A percentile compares a stretch with the other conserved stretches of the same genome.
phyloP scores from a whole-genome alignment of 2,329 filamentous ascomycete species.

The Aspergillus sp. region DNA sequence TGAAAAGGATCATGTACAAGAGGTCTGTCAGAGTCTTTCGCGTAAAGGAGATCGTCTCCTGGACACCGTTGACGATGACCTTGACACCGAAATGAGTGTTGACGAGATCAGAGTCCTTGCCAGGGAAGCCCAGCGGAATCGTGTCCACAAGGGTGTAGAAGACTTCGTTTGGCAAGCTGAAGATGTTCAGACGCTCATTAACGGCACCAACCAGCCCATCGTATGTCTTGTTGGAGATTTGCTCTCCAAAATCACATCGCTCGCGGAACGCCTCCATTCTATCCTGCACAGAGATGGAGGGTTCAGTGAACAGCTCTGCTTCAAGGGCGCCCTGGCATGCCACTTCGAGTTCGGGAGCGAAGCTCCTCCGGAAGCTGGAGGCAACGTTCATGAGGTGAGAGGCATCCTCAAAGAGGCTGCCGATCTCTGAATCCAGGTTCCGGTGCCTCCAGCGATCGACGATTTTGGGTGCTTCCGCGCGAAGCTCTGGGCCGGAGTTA shows the following conservation, averaged over 20 bases:
- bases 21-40: constrained; percentile 78
- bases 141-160: constrained; percentile 56
- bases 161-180: constrained; percentile 50
- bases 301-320: constrained; percentile 73
- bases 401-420: constrained; percentile 56
- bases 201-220: constrained; percentile 68
- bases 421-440: constrained; percentile 49
- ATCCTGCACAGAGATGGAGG: constrained; percentile 68
- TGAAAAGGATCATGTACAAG: constrained; percentile 78
- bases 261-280: constrained; percentile 78
- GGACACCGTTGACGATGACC: constrained; percentile 72
- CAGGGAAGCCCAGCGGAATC: constrained; percentile 45
- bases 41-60: constrained; percentile 74
- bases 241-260: constrained; percentile 73
- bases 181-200: constrained; percentile 62
- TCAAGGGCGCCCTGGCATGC: constrained; percentile 68
- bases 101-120: constrained; percentile 46
- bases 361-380: constrained; percentile 67
- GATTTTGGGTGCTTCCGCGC: constrained; percentile 40
- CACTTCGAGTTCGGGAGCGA: constrained; percentile 69
- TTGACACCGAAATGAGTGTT: constrained; percentile 75
- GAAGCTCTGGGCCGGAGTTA: constrained; percentile 57
- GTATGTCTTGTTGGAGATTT: constrained; percentile 80
- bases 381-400: constrained; percentile 70
- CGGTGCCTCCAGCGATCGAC: constrained; percentile 48